These are phyloP conservation scores for Entomortierella chlamydospora DNA, from an alignment of 192 early-diverging fungal species.

Conservation along the genomic window DNA sequence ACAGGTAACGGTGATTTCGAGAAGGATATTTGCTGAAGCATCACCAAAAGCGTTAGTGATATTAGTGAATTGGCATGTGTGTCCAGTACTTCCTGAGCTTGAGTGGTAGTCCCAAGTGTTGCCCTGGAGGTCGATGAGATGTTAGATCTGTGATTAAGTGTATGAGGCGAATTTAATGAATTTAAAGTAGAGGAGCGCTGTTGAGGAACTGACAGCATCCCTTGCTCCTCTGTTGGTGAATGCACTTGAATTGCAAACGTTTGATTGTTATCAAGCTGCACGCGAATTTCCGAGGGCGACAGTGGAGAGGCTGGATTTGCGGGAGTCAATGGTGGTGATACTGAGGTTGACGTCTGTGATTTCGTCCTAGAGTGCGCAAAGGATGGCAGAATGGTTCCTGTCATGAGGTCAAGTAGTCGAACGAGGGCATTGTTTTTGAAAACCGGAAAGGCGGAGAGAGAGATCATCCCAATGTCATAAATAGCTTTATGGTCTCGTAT, in stretches of 20 bases:
- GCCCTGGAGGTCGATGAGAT: conserved; percentile 20
- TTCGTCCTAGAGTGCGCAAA: conserved; percentile 33
- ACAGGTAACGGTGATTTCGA: conserved; percentile 54
- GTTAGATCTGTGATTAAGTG: conserved; percentile 31
- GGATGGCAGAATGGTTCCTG: conserved; percentile 61
- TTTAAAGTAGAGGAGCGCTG: neutral
- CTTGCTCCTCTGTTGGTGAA: conserved; percentile 43
- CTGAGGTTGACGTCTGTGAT: neutral
- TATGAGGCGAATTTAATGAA: conserved; percentile 13
- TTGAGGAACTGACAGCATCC: conserved; percentile 23
- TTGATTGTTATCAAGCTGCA: conserved; percentile 46
- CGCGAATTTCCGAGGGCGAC: conserved; percentile 48
- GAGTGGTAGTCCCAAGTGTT: neutral
- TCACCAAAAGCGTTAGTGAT: conserved; percentile 57
- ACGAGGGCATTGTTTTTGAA: conserved; percentile 58
- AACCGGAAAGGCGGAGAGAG: conserved; percentile 63
- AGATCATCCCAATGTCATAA: conserved; percentile 63
- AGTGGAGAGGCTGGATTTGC: neutral
- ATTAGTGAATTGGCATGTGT: conserved; percentile 62
- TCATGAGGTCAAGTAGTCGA: conserved; percentile 56
- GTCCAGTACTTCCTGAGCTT: conserved; percentile 52
- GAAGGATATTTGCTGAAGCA: conserved; percentile 61
- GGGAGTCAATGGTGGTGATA: conserved; percentile 16
- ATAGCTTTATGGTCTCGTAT: conserved; percentile 48
- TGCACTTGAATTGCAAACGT: conserved; percentile 46